phyloP scores from a whole-genome alignment of 2,329 filamentous ascomycete genomes.

The Neonectria punicea region DNA sequence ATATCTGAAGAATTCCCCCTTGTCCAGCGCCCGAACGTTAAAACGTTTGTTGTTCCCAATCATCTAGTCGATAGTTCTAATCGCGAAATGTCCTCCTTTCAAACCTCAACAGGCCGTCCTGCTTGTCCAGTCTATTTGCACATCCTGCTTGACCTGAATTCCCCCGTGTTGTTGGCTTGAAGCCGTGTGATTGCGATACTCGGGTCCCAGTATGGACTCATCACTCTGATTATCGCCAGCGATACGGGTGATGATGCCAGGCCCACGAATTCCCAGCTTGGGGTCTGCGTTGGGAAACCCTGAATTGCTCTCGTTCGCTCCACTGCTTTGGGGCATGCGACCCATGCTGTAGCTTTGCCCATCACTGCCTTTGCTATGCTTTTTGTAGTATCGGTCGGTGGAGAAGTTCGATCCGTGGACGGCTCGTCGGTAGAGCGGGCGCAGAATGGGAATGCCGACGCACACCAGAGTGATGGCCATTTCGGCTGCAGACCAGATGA shows the following conservation, averaged over 20 bases:
- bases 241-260: conserved; percentile 27
- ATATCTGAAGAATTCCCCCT: too few species aligned
- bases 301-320: neutral
- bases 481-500: conserved; percentile 52
- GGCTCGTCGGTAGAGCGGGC: conserved; percentile 48
- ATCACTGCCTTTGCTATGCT: conserved; percentile 28
- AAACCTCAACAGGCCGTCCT: neutral
- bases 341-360: conserved; percentile 29
- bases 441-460: conserved; percentile 51
- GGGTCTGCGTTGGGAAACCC: conserved; percentile 24
- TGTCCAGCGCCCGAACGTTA: too few species aligned
- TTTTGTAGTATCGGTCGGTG: conserved; percentile 29
- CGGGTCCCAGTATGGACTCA: conserved; percentile 26
- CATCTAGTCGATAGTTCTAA: too few species aligned
- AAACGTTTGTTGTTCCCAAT: too few species aligned
- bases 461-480: conserved; percentile 51
- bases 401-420: conserved; percentile 24
- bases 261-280: conserved; percentile 26
- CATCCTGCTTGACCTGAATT: conserved; percentile 27
- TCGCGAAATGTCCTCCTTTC: neutral
- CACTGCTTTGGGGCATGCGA: neutral
- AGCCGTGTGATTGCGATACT: conserved; percentile 9
- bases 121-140: conserved; percentile 24
- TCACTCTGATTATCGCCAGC: conserved; percentile 29
- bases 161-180: neutral